phyloP scores from a whole-genome alignment of 768 basidiomycete genomes.

The Thelephora ganbajun region DNA sequence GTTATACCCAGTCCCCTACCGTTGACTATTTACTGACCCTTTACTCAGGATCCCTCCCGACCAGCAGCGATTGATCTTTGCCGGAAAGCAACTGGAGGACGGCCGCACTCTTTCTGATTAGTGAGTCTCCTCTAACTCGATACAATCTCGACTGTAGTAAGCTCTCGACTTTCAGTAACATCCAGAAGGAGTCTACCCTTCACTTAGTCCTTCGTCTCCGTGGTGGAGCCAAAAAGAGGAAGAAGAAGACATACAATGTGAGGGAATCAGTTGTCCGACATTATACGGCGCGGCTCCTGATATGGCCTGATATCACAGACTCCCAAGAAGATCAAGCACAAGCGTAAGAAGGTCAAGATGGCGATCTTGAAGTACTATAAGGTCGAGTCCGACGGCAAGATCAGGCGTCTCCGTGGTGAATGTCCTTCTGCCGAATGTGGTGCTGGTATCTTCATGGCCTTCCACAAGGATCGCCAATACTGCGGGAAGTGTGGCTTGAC shows the following conservation, averaged over 20 bases:
- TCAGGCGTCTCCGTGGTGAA: constrained; percentile 97
- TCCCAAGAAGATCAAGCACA: constrained; percentile 99
- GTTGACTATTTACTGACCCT: constrained; percentile 3
- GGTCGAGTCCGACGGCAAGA: constrained; percentile 98
- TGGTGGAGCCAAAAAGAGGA: constrained; percentile 99
- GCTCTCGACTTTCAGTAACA: constrained; percentile 33
- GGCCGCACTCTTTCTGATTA: constrained; percentile 92
- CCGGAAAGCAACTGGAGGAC: constrained; percentile 98
- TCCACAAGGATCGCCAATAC: constrained; percentile 96
- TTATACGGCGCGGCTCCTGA: not conserved
- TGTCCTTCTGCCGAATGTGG: constrained; percentile 76
- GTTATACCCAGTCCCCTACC: constrained; percentile 5
- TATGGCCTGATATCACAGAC: constrained; percentile 33
- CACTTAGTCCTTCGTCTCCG: constrained; percentile 95
- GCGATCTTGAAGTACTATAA: constrained; percentile 99
- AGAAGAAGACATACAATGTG: constrained; percentile 99
- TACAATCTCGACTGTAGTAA: too few species aligned
- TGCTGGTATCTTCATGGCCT: constrained; percentile 91
- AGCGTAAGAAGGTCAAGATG: constrained; percentile 99
- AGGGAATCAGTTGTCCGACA: too few species aligned
- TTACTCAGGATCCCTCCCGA: constrained; percentile 67
- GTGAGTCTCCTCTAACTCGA: too few species aligned
- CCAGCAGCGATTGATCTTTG: constrained; percentile 97
- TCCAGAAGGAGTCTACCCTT: constrained; percentile 98
- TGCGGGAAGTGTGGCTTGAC: constrained; percentile 92